Conservation (phyloP, 2,329 filamentous ascomycete species). For the Parafenestella ontariensis region DNA sequence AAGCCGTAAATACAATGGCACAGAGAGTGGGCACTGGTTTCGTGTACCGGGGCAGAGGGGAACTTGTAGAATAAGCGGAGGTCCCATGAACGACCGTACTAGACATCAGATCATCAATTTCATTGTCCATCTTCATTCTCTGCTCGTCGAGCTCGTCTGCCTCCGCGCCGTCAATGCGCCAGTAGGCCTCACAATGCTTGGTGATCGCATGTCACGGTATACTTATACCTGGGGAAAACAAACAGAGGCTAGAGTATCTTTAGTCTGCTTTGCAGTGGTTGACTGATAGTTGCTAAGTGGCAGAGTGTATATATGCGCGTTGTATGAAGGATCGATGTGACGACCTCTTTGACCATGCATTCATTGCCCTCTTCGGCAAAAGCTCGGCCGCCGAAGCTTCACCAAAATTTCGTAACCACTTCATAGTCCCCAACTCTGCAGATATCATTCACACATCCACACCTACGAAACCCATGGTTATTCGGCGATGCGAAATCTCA, state of each 20-base stretch:
- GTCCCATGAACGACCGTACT: slow-evolving; percentile 40
- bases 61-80: slow-evolving; percentile 43
- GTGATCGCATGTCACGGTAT: not conserved
- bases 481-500: slow-evolving; percentile 81
- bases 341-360: not conserved
- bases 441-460: slow-evolving; percentile 8
- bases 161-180: not conserved
- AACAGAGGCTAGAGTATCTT: not conserved
- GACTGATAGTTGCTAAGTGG: not conserved
- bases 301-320: not conserved
- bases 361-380: slow-evolving; percentile 27
- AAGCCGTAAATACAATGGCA: slow-evolving; percentile 36
- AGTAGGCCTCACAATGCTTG: not conserved
- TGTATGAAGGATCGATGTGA: not conserved
- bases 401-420: slow-evolving; percentile 24
- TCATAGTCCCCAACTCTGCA: slow-evolving; percentile 6
- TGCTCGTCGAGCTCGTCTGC: slow-evolving; percentile 1
- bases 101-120: slow-evolving; percentile 46
- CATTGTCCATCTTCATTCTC: slow-evolving; percentile 37
- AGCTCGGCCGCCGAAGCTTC: slow-evolving; percentile 29
- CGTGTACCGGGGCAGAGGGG: slow-evolving; percentile 22
- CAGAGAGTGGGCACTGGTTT: slow-evolving; percentile 20
- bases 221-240: not conserved
- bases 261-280: not conserved
- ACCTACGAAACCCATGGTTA: slow-evolving; percentile 14